A percentile compares a stretch with the other conserved stretches of the same genome.
Evolutionary conservation across 2,329 filamentous ascomycete species (phyloP).

Genomic region (Elsinoe perseae): DNA sequence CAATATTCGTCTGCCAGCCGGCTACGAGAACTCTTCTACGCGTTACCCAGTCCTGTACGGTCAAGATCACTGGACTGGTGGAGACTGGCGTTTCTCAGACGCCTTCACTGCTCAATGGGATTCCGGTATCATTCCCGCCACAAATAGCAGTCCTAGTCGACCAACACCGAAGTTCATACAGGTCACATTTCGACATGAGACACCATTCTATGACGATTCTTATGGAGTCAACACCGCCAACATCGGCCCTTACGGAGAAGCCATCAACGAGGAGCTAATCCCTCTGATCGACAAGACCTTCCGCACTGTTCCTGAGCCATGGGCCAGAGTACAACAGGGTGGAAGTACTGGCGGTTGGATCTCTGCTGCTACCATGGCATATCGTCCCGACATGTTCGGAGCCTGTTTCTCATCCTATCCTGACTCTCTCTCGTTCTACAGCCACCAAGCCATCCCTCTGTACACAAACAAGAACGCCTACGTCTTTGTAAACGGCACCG

Average conservation of each 20-base stretch:
- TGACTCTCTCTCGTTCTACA: conserved; percentile 32
- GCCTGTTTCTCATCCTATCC: conserved; percentile 33
- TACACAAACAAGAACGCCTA: conserved; percentile 29
- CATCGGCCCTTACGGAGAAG: conserved; percentile 34
- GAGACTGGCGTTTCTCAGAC: conserved; percentile 24
- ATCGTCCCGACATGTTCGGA: conserved; percentile 33
- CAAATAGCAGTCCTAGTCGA: conserved; percentile 24
- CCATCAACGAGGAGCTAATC: conserved; percentile 35
- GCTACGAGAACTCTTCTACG: conserved; percentile 29
- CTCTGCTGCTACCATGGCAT: conserved; percentile 31
- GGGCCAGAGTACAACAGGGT: conserved; percentile 33
- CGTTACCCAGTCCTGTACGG: conserved; percentile 33
- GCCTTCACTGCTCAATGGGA: conserved; percentile 28
- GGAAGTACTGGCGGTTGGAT: conserved; percentile 35
- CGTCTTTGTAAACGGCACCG: conserved; percentile 21
- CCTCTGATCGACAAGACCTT: conserved; percentile 30
- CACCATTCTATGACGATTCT: conserved; percentile 34
- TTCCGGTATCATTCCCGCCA: conserved; percentile 27
- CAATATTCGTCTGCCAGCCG: conserved; percentile 30
- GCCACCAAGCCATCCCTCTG: conserved; percentile 32
- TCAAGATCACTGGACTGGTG: conserved; percentile 30
- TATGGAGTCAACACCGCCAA: conserved; percentile 36
- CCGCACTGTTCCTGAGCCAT: conserved; percentile 31
- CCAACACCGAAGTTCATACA: conserved; percentile 32
- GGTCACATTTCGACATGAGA: conserved; percentile 34